These are phyloP conservation scores for Vitellaria paradoxa DNA, from an alignment of 179 eudicot species.

Conservation along the genomic window DNA sequence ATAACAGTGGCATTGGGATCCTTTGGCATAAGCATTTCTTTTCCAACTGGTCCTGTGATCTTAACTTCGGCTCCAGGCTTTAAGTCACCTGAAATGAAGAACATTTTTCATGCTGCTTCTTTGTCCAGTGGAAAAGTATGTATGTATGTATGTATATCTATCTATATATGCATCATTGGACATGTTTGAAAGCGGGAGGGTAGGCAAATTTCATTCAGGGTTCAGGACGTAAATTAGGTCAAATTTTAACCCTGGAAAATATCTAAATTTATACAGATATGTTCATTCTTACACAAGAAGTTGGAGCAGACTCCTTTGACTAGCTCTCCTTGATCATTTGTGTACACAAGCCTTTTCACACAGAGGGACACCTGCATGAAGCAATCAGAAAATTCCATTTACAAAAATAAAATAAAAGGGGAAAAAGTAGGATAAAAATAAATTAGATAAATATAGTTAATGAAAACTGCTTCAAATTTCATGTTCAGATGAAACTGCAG, in stretches of 20 bases:
- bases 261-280: background rate
- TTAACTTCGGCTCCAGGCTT: constrained; percentile 83
- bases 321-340: constrained; percentile 80
- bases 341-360: constrained; percentile 94
- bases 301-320: constrained; percentile 99
- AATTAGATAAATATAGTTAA: background rate
- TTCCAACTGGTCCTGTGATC: constrained; percentile 97
- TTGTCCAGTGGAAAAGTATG: too few relatives aligned
- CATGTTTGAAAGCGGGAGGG: background rate
- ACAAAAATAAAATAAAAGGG: background rate
- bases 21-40: constrained; percentile 99
- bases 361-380: constrained; percentile 84
- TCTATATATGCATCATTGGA: background rate
- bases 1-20: constrained; percentile 88
- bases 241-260: background rate
- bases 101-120: background rate
- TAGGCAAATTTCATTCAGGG: background rate
- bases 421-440: background rate
- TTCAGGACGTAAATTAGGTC: background rate
- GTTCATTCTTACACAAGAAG: constrained; percentile 72
- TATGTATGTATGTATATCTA: too few relatives aligned
- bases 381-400: background rate
- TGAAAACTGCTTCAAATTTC: background rate
- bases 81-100: constrained; percentile 67
- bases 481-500: background rate